Evolutionary conservation across 768 basidiomycete species (phyloP).

Genomic region (Candolleomyces efflorescens): DNA sequence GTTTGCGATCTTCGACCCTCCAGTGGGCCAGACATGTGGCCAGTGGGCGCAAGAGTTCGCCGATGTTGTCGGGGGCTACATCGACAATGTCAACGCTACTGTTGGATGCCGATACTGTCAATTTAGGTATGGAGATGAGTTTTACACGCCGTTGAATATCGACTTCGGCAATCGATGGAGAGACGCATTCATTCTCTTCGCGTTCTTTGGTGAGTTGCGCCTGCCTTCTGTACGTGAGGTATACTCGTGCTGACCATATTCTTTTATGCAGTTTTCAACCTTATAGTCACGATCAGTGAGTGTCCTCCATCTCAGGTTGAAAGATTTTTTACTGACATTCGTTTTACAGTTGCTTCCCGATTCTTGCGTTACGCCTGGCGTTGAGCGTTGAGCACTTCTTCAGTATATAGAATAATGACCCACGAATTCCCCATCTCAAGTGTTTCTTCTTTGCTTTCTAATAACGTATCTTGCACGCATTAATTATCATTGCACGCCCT

Average conservation of each 20-base stretch:
- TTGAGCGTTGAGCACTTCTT: background rate
- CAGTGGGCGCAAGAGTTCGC: constrained; percentile 70
- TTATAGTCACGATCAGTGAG: background rate
- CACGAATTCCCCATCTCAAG: too few species aligned
- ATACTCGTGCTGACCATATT: background rate
- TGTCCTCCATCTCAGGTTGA: background rate
- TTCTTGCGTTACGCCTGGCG: background rate
- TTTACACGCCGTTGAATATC: constrained; percentile 67
- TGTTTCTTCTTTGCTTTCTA: too few species aligned
- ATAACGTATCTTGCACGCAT: too few species aligned
- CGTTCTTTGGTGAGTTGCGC: constrained; percentile 3
- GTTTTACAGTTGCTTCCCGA: background rate
- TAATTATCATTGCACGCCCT: too few species aligned
- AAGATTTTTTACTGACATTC: background rate
- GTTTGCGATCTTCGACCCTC: constrained; percentile 68
- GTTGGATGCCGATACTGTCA: constrained; percentile 69
- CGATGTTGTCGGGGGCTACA: constrained; percentile 60
- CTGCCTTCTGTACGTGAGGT: background rate
- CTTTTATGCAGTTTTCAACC: background rate
- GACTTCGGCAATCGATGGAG: constrained; percentile 58
- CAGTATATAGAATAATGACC: background rate
- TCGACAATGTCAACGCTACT: constrained; percentile 62
- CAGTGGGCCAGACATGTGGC: constrained; percentile 66
- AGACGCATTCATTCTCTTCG: constrained; percentile 33
- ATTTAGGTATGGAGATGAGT: constrained; percentile 64